Evolutionary conservation across 139 green algal species (phyloP).

Genomic region (Chlorella ohadii): DNA sequence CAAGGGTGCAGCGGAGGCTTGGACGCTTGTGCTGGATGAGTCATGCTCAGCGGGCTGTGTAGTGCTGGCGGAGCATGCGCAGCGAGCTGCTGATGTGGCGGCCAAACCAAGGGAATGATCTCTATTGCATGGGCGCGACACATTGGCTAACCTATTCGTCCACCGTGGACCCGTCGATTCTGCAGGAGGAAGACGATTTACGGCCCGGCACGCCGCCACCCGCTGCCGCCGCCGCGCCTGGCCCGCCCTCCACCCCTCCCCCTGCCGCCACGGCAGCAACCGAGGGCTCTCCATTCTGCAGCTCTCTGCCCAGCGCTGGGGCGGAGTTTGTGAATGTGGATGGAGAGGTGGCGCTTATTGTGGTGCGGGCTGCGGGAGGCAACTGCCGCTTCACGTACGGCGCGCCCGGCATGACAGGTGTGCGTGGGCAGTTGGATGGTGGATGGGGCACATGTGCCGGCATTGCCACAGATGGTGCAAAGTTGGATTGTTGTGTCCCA

Average conservation of each 20-base stretch:
- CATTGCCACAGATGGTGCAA: no score
- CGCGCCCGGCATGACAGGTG: slow-evolving; percentile 33
- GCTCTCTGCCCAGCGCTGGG: no score
- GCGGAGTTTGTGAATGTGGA: slow-evolving; percentile 61
- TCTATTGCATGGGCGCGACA: no score
- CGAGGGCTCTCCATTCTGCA: background rate
- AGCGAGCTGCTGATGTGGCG: no score
- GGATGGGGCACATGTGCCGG: background rate
- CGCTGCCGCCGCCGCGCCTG: background rate
- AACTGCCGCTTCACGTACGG: slow-evolving; percentile 37
- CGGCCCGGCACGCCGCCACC: background rate
- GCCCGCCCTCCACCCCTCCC: background rate
- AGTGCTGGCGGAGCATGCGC: no score
- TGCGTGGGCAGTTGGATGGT: background rate
- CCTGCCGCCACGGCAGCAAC: background rate
- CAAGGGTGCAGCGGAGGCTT: no score
- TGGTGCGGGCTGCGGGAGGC: slow-evolving; percentile 50
- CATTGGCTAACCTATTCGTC: no score
- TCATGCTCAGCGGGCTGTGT: no score
- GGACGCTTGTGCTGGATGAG: no score
- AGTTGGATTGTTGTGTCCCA: no score
- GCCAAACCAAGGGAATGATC: no score
- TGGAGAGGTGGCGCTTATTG: slow-evolving; percentile 61
- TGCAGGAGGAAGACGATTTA: background rate
- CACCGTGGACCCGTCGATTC: background rate